Evolutionary conservation across 345 rosid species (phyloP), one percentile per base, ranked within the genome.

Genomic region (Nasturtium officinale): DNA sequence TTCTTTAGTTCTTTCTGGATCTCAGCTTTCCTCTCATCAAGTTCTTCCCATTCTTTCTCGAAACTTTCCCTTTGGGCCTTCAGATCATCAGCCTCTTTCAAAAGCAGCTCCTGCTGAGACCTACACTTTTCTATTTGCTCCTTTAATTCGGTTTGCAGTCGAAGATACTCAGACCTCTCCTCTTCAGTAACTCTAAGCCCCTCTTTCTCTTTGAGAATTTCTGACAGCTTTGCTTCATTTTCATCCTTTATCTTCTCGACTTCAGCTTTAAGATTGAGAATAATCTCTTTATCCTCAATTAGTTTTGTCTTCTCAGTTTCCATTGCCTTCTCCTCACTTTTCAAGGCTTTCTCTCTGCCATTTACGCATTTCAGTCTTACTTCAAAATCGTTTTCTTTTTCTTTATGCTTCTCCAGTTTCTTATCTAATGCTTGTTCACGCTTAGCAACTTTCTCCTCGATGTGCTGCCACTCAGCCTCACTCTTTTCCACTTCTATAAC

Each of bases 1-100:
- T 77, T 81, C 80, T 74, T 86, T 72, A 79, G 46, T 71, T 85
- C 87, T 56, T 80, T 85, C 80, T 84, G 88, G 40, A 88, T 79
- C 77, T 78, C 74, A 64, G 79, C 70, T 79, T 85, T 88, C 79
- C 85, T 91, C 79, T 83, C 98, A 69, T 91, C 97, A 62, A 95
- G 86, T 40, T 85, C 90, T 52, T 87, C 97, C 99, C 99, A 91
- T 70, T 95, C 96, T 80, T 79, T 90, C 87, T 95, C 99, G 83
- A 95, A 95, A 69, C 78, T 83, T 73, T 88, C 92, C 74, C 84
- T 95, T 65, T 90, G 99, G 70, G 52, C 79, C 85, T 87, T 95
- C 73, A 95, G 81, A 77, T 91, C 97, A 53, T 88, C 97, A 72
- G 83, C 83, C 79, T 90, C 99, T 79, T 90, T 91, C 84, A 82